Evolutionary conservation across 306 rosid genomes (phyloP).

Genomic region (Acacia confusa): DNA sequence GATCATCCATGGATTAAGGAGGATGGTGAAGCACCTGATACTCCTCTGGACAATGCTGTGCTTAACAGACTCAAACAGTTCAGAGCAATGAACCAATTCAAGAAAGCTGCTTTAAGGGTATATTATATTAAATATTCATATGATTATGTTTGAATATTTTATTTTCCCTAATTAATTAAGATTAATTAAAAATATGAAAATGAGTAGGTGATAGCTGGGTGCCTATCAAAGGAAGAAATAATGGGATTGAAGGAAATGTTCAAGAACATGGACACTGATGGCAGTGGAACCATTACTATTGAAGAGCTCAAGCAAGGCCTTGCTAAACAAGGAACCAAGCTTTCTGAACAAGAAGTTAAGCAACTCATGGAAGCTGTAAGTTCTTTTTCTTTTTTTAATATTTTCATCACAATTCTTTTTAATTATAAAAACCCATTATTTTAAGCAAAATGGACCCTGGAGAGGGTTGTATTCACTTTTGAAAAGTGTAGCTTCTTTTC

Average conservation of each 20-base stretch:
- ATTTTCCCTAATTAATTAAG: background rate
- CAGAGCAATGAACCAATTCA: slow-evolving; percentile 96
- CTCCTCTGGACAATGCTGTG: slow-evolving; percentile 93
- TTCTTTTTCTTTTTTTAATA: background rate
- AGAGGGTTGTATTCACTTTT: background rate
- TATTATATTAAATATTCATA: background rate
- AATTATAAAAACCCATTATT: background rate
- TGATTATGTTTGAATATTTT: background rate
- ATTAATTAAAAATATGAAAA: background rate
- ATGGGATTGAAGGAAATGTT: slow-evolving; percentile 98
- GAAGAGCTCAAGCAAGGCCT: slow-evolving; percentile 98
- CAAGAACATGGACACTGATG: slow-evolving; percentile 80
- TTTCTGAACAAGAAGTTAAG: slow-evolving; percentile 81
- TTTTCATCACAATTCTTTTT: background rate
- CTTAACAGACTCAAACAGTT: slow-evolving; percentile 91
- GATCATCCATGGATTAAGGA: slow-evolving; percentile 99
- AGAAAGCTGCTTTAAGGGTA: slow-evolving; percentile 94
- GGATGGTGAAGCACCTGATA: slow-evolving; percentile 97
- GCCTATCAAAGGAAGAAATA: slow-evolving; percentile 96
- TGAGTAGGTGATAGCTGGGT: slow-evolving; percentile 84
- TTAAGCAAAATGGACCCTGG: background rate
- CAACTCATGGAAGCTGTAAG: slow-evolving; percentile 97
- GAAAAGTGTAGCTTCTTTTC: background rate
- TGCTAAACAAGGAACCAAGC: slow-evolving; percentile 85
- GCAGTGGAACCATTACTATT: slow-evolving; percentile 92